phyloP scores from a whole-genome alignment of 148 eudicot genomes.

The Silene latifolia region DNA sequence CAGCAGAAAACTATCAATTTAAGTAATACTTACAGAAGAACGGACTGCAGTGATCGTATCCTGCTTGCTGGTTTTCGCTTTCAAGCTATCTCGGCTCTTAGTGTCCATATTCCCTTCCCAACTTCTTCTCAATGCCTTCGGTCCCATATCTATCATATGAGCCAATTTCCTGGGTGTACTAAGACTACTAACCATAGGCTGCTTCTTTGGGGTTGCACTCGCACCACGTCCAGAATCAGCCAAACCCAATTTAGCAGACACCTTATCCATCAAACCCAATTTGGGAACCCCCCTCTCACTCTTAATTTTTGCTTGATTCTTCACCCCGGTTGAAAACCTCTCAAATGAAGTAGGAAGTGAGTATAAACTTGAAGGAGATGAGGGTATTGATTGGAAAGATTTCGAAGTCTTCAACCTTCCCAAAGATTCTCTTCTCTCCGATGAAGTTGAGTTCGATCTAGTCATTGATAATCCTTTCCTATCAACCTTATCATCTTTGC shows the following conservation, averaged over 20 bases:
- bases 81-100: slow-evolving; percentile 49
- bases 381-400: slow-evolving; percentile 70
- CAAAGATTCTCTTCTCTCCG: slow-evolving; percentile 48
- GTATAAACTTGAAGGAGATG: slow-evolving; percentile 81
- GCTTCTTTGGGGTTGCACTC: slow-evolving; percentile 47
- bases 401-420: slow-evolving; percentile 42
- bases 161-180: slow-evolving; percentile 51
- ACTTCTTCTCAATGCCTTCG: slow-evolving; percentile 81
- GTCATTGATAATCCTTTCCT: slow-evolving; percentile 36
- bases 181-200: slow-evolving; percentile 32
- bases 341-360: slow-evolving; percentile 79
- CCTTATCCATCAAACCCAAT: slow-evolving; percentile 46
- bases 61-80: slow-evolving; percentile 43
- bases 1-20: neutral
- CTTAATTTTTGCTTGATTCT: slow-evolving; percentile 66
- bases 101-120: slow-evolving; percentile 86
- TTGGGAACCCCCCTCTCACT: slow-evolving; percentile 40
- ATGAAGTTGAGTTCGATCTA: slow-evolving; percentile 59
- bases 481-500: slow-evolving; percentile 43
- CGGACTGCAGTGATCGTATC: slow-evolving; percentile 48
- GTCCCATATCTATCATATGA: slow-evolving; percentile 65
- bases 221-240: slow-evolving; percentile 37
- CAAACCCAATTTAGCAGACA: slow-evolving; percentile 37
- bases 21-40: slow-evolving; percentile 52
- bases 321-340: slow-evolving; percentile 62